Evolutionary conservation across 2,329 filamentous ascomycete species (phyloP).

Genomic region (Coniochaeta ligniaria): DNA sequence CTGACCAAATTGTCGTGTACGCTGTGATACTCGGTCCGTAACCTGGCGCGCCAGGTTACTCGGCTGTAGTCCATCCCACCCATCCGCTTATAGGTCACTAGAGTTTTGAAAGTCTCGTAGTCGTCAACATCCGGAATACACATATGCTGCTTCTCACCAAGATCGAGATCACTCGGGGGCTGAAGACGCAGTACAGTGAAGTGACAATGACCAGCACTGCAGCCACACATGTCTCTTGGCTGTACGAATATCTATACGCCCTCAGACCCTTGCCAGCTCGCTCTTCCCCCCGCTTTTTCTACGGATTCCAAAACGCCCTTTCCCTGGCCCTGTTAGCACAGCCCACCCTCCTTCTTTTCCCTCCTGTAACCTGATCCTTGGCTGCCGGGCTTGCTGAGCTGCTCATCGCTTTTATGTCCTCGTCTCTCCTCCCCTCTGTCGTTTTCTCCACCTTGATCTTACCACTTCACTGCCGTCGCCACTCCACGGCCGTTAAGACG

Average conservation of each 20-base stretch:
- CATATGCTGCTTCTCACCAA: too few relatives aligned
- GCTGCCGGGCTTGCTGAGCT: neutral
- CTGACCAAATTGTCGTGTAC: neutral
- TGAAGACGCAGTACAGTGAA: neutral
- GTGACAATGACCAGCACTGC: neutral
- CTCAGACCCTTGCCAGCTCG: neutral
- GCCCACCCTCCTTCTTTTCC: neutral
- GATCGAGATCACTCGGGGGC: neutral
- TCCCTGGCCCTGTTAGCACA: neutral
- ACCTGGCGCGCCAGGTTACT: neutral
- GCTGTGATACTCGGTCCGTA: neutral
- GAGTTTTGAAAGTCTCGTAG: neutral
- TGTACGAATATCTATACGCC: neutral
- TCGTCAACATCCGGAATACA: neutral
- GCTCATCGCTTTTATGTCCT: conserved; percentile 1
- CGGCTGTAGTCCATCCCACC: neutral
- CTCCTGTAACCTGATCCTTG: neutral
- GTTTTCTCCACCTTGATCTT: conserved; percentile 6
- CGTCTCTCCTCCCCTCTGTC: conserved; percentile 3
- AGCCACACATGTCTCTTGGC: neutral
- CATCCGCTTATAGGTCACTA: neutral
- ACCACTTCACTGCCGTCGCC: conserved; percentile 1
- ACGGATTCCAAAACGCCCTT: neutral
- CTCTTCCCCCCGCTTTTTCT: neutral
- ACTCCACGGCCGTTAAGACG: neutral